These are phyloP conservation scores for Pyricularia grisea DNA, from an alignment of 2,329 filamentous ascomycete genomes.

Conservation along the genomic window DNA sequence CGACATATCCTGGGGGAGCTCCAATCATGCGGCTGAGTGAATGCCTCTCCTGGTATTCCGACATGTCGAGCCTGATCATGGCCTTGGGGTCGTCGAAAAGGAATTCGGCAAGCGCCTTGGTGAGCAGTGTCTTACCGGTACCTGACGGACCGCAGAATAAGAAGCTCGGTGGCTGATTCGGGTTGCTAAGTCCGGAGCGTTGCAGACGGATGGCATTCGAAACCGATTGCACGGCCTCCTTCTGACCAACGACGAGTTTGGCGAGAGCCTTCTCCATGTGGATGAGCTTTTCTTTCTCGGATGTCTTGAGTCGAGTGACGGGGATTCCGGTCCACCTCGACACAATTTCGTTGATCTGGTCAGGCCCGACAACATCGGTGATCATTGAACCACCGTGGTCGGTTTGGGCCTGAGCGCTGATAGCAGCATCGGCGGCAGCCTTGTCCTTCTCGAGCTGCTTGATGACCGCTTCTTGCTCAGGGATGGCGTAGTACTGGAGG, in stretches of 20 bases:
- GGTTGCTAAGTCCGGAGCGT: slow-evolving; percentile 87
- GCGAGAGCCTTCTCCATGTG: slow-evolving; percentile 86
- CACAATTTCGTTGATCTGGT: slow-evolving; percentile 99
- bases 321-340: slow-evolving; percentile 97
- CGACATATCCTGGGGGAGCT: slow-evolving; percentile 92
- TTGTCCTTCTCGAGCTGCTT: slow-evolving; percentile 74
- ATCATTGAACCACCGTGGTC: slow-evolving; percentile 66
- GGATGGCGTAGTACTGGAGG: slow-evolving; percentile 94
- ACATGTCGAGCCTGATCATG: slow-evolving; percentile 99
- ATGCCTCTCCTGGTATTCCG: slow-evolving; percentile 96
- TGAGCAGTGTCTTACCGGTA: slow-evolving; percentile 95
- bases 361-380: slow-evolving; percentile 87
- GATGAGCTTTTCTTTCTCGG: slow-evolving; percentile 97
- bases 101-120: slow-evolving; percentile 95
- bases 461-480: slow-evolving; percentile 77
- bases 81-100: slow-evolving; percentile 93
- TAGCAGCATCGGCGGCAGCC: slow-evolving; percentile 62
- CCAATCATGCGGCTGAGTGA: slow-evolving; percentile 96
- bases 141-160: slow-evolving; percentile 97
- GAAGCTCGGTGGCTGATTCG: slow-evolving; percentile 95
- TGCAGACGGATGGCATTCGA: slow-evolving; percentile 95
- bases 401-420: slow-evolving; percentile 37
- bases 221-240: slow-evolving; percentile 84
- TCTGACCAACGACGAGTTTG: slow-evolving; percentile 85
- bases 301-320: slow-evolving; percentile 84